phyloP scores from a whole-genome alignment of 2,329 filamentous ascomycete species.

The Fusarium sp. region DNA sequence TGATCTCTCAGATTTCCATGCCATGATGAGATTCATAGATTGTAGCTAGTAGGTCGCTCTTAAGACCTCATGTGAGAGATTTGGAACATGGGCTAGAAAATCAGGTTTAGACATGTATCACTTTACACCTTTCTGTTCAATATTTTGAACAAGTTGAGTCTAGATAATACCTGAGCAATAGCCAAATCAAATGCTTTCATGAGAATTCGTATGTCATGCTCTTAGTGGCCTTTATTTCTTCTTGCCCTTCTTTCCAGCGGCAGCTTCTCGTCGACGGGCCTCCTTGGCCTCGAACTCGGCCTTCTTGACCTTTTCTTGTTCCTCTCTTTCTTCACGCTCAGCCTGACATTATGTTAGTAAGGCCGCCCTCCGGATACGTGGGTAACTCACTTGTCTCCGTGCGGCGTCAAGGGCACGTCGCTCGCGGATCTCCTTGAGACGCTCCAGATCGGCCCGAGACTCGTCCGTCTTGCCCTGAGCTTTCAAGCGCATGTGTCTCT shows the following conservation, averaged over 20 bases:
- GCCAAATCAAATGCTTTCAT: not conserved
- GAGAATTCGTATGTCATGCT: not conserved
- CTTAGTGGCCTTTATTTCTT: constrained; percentile 48
- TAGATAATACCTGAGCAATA: not conserved
- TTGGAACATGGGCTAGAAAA: not conserved
- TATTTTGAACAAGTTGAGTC: not conserved
- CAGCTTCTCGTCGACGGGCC: constrained; percentile 61
- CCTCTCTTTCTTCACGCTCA: constrained; percentile 65
- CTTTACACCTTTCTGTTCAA: not conserved
- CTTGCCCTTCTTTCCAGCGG: constrained; percentile 58
- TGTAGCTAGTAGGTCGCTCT: not conserved
- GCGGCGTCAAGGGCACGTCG: constrained; percentile 85
- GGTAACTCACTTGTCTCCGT: constrained; percentile 72
- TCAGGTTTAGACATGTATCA: not conserved
- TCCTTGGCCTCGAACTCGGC: constrained; percentile 63
- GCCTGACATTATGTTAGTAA: constrained; percentile 52
- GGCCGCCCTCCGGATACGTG: too few relatives aligned
- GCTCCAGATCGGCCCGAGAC: constrained; percentile 86
- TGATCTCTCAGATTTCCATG: not conserved
- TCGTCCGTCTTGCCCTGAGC: constrained; percentile 97
- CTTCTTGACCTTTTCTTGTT: constrained; percentile 56
- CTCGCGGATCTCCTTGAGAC: constrained; percentile 82
- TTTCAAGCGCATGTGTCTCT: constrained; percentile 90
- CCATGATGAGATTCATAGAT: not conserved
- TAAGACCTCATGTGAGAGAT: not conserved